These are phyloP conservation scores for Stipa capillata DNA, from an alignment of 176 grass and related monocot species.

Conservation along the genomic window DNA sequence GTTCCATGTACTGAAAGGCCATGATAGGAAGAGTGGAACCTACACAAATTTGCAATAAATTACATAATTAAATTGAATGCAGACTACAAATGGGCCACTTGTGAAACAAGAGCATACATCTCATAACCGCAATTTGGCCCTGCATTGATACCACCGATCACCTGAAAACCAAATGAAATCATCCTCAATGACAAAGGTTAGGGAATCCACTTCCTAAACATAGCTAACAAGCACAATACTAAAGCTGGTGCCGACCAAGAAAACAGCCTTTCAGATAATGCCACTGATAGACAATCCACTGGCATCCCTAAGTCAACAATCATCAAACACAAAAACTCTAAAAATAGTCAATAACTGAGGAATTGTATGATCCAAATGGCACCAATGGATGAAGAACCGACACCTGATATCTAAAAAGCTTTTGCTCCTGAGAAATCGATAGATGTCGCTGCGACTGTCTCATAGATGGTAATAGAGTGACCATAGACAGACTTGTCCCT, in stretches of 20 bases:
- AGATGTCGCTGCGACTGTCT: constrained; percentile 49
- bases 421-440: constrained; percentile 44
- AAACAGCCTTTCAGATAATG: constrained; percentile 56
- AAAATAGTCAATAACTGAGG: neutral
- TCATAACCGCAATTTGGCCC: constrained; percentile 61
- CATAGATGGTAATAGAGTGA: constrained; percentile 44
- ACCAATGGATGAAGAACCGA: neutral
- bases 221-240: constrained; percentile 31
- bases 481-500: constrained; percentile 64
- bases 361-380: neutral
- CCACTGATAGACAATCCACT: constrained; percentile 61
- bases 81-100: neutral
- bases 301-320: constrained; percentile 28
- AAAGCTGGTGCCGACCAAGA: constrained; percentile 51
- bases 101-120: constrained; percentile 51
- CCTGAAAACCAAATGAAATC: constrained; percentile 33
- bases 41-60: constrained; percentile 34
- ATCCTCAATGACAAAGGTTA: neutral
- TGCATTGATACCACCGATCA: constrained; percentile 66
- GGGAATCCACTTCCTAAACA: constrained; percentile 1
- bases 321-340: neutral
- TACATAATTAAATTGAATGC: constrained; percentile 16
- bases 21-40: constrained; percentile 64
- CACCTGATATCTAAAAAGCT: constrained; percentile 65
- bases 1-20: too few relatives aligned